Percentiles rank a stretch among this genome's conserved stretches.
phyloP scores from a whole-genome alignment of 2,329 filamentous ascomycete genomes.

The Microdochium bolleyi region DNA sequence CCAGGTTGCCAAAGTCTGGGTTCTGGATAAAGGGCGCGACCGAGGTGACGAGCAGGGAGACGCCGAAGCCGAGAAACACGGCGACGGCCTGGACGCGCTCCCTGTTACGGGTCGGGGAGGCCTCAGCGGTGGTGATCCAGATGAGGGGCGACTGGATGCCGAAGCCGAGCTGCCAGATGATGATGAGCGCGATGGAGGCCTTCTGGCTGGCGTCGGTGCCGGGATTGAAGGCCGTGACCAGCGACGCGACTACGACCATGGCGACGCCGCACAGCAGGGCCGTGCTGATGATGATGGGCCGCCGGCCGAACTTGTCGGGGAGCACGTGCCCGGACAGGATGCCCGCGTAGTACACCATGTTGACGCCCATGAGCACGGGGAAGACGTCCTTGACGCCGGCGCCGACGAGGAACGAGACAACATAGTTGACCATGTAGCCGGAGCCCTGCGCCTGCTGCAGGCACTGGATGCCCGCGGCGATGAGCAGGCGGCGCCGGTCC shows the following conservation, averaged over 20 bases:
- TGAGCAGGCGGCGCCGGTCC: slow-evolving; percentile 10
- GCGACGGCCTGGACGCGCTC: slow-evolving; percentile 19
- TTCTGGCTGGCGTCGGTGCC: not conserved
- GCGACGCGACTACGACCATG: not conserved
- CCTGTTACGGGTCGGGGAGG: slow-evolving; percentile 14
- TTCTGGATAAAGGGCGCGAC: slow-evolving; percentile 21
- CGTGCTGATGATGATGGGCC: slow-evolving; percentile 6
- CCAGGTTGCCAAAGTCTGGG: slow-evolving; percentile 14
- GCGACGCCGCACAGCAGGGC: not conserved
- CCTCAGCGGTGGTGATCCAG: slow-evolving; percentile 20
- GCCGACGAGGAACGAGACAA: slow-evolving; percentile 13
- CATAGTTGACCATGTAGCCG: slow-evolving; percentile 10
- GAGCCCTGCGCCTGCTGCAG: slow-evolving; percentile 12
- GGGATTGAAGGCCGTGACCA: slow-evolving; percentile 7
- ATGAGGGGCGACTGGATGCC: not conserved
- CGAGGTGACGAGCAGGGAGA: slow-evolving; percentile 14
- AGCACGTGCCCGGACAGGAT: slow-evolving; percentile 7
- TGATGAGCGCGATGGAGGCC: not conserved
- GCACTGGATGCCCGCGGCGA: slow-evolving; percentile 8
- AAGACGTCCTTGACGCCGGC: slow-evolving; percentile 9
- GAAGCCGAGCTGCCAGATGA: not conserved
- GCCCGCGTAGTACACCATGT: slow-evolving; percentile 6
- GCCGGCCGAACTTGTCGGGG: slow-evolving; percentile 5
- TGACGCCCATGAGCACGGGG: slow-evolving; percentile 7
- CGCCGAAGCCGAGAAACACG: slow-evolving; percentile 15